Base-by-base conservation (phyloP, 1,139 yeast genomes). In the Meyerozyma carpophila region DNA sequence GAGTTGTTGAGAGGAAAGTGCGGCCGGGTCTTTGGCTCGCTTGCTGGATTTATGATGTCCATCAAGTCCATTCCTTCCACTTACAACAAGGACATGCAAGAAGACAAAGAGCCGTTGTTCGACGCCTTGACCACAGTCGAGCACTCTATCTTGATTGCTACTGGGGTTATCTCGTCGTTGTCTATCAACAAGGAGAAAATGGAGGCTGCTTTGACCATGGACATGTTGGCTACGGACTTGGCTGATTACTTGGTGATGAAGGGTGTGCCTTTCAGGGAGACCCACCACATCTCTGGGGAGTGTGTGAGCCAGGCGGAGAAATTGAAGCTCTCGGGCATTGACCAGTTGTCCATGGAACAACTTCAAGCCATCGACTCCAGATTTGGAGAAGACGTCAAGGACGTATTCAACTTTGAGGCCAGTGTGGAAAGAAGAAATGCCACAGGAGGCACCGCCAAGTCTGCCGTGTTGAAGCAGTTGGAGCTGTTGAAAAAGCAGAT, bases 261-360 rank as follows among this genome's bases (percentile, higher is more conserved):
- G 66, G 98, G 98, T 45, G 98, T 93, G 51, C 98, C 98, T 46
- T 93, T 93, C 73, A 88, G 99, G 73, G 98, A 93, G 70, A 93
- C 98, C 2, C 99, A 93, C 66, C 98, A 93, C 65, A 91, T 93
- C 50, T 89, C 97, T 5, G 99, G 99, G 45, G 96, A 89, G 63
- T 93, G 97, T 68, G 99, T 93, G 42, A 82, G 95, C 54, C 65
- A 70, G 43, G 97, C 98, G 6, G 99, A 93, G 68, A 89, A 79
- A 50, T 68, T 73, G 50, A 77, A 77, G 32, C 70, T 89, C 41
- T 70, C 84, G 5, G 97, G 97, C 37, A 84, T 93, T 70, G 87
- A 95, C 64, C 69, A 90, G 63, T 73, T 93, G 56, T 63, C 86
- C 1, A 65, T 87, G 46, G 86, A 78, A 41, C 96, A 93, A 63